A percentile compares a stretch with the other conserved stretches of the same genome.
These are phyloP conservation scores for Wilcoxina mikolae DNA, from an alignment of 495 filamentous ascomycete species.

Conservation along the genomic window DNA sequence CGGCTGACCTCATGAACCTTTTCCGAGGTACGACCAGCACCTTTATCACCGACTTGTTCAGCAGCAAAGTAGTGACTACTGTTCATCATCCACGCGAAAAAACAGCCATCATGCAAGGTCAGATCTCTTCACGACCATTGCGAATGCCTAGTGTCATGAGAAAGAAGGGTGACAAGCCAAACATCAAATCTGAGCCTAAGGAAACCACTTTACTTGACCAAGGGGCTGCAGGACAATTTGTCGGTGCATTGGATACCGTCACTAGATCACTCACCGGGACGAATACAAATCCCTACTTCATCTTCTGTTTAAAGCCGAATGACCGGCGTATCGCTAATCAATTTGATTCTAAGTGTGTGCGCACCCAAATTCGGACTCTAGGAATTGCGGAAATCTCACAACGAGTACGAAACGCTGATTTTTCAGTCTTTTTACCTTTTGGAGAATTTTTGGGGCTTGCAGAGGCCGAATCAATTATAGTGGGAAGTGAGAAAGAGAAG, in stretches of 20 bases:
- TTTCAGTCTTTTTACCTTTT: conserved; percentile 89
- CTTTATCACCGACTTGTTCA: conserved; percentile 80
- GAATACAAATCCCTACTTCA: conserved; percentile 82
- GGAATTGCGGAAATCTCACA: conserved; percentile 96
- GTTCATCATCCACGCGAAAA: conserved; percentile 81
- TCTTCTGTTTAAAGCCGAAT: conserved; percentile 95
- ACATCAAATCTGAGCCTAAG: conserved; percentile 30
- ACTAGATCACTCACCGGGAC: conserved; percentile 64
- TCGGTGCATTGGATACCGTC: conserved; percentile 77
- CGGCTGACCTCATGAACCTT: conserved; percentile 89
- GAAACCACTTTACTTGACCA: conserved; percentile 40
- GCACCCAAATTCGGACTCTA: conserved; percentile 84
- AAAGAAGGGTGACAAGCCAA: conserved; percentile 43
- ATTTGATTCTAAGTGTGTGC: conserved; percentile 96
- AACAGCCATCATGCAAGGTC: conserved; percentile 85
- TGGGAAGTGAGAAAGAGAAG: conserved; percentile 88
- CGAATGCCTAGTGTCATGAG: conserved; percentile 87
- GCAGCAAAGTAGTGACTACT: conserved; percentile 80
- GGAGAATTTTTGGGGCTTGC: conserved; percentile 84
- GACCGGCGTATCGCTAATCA: conserved; percentile 95
- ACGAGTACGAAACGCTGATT: conserved; percentile 78
- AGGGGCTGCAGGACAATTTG: conserved; percentile 82
- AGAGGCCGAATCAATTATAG: conserved; percentile 64
- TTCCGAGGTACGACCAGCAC: conserved; percentile 74
- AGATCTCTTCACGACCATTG: conserved; percentile 84